Evolutionary conservation across 2,329 filamentous ascomycete genomes (phyloP).

Genomic region (Diaporthe helianthi): DNA sequence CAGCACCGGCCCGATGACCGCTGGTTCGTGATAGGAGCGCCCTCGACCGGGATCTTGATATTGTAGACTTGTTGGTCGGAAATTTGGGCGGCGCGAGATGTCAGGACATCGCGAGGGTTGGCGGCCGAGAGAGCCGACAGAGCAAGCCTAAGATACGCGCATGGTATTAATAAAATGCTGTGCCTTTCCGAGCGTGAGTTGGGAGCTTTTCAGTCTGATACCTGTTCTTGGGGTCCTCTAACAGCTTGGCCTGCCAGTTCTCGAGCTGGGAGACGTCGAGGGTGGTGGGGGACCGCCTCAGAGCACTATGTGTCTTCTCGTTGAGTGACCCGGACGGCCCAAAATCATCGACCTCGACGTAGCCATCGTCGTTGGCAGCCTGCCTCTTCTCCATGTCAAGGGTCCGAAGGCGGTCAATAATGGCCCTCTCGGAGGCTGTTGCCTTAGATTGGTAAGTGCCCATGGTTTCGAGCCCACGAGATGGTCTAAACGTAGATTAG

Average conservation of each 20-base stretch:
- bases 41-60: constrained; percentile 81
- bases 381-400: constrained; percentile 48
- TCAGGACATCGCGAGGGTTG: constrained; percentile 70
- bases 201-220: constrained; percentile 40
- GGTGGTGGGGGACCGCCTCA: constrained; percentile 47
- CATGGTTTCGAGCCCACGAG: constrained; percentile 46
- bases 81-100: constrained; percentile 67
- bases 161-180: constrained; percentile 48
- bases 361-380: constrained; percentile 55
- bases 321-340: constrained; percentile 35
- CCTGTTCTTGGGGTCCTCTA: constrained; percentile 72
- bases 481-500: not conserved
- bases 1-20: constrained; percentile 83
- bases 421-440: constrained; percentile 50
- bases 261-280: constrained; percentile 60
- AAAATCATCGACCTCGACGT: constrained; percentile 54
- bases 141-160: constrained; percentile 64
- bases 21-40: constrained; percentile 85
- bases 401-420: constrained; percentile 51
- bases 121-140: constrained; percentile 74
- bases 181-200: not conserved
- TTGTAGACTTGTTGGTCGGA: constrained; percentile 84
- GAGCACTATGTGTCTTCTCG: constrained; percentile 45
- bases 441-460: constrained; percentile 53
- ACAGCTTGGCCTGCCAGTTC: constrained; percentile 67